phyloP scores from a whole-genome alignment of 306 rosid species.

The Quercus agrifolia region DNA sequence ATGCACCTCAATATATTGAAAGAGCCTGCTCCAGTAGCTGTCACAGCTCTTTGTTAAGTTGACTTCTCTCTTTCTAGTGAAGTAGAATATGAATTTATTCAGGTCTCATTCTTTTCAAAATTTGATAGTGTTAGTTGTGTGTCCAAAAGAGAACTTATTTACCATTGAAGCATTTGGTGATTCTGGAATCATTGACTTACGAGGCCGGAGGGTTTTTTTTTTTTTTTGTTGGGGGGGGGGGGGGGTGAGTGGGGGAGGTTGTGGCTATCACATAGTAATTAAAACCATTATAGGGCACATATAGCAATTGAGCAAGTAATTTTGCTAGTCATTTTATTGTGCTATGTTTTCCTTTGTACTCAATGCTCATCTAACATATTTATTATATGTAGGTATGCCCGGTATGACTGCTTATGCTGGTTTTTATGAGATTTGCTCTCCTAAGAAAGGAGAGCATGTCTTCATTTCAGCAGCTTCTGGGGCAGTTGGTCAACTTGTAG shows the following conservation, averaged over 20 bases:
- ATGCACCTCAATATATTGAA: neutral
- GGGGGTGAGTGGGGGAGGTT: neutral
- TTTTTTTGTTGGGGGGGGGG: too few relatives aligned
- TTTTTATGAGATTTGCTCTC: slow-evolving; percentile 28
- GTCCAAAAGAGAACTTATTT: neutral
- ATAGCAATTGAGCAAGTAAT: neutral
- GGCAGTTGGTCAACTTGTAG: slow-evolving; percentile 47
- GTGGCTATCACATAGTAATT: neutral
- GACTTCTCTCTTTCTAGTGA: neutral
- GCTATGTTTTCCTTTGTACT: neutral
- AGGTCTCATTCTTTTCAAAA: neutral
- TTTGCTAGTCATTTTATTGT: neutral
- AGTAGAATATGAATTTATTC: neutral
- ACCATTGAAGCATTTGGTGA: neutral
- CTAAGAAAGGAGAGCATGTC: slow-evolving; percentile 37
- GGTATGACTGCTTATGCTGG: slow-evolving; percentile 36
- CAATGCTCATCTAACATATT: neutral
- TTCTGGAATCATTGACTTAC: too few relatives aligned
- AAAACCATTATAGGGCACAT: neutral
- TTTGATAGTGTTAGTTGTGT: neutral
- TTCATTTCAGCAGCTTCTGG: slow-evolving; percentile 38
- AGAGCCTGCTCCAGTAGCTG: neutral
- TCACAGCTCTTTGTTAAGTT: neutral
- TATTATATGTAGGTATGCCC: neutral
- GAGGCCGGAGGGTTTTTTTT: too few relatives aligned